Evolutionary conservation across 192 early-diverging fungal genomes (phyloP), one percentile per base, ranked within the genome.

Genomic region (Rhizophagus prolifer): DNA sequence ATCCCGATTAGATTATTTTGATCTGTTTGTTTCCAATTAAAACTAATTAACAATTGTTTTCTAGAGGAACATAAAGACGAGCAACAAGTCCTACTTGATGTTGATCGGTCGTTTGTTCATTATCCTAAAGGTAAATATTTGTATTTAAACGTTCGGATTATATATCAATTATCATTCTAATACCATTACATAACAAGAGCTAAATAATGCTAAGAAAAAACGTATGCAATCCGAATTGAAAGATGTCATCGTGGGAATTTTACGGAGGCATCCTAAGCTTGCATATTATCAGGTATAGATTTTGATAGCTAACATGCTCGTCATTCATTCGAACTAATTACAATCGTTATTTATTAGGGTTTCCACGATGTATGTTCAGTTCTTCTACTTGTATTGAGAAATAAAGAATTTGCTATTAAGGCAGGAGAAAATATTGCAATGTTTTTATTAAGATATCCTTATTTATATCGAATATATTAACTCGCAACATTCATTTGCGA

Each of bases 361-460:
- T 89, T 87, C 28, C 88, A 89, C 66, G 88, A 89, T 76, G 72
- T 89, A 4, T 89, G 88, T 60, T 79, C 85, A 1, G 80, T 79
- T 16, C 75, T 87, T 25, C 75, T 89, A 3, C 44, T 83, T 1
- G 69, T 87, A 7, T 74, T 87, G 60, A 79, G 80, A 19, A 79
- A 82, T 44, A 78, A 85, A 25, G 81, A 85, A 9, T 77, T 58
- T 9, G 85, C 85, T 3, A 79, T 73, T n/a, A 16, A 77, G n/a
- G 74, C 82, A 13, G 80, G 83, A 58, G 84, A 85, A 46, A 75
- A 82, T 3, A 63, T 87, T 50, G 82, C 88, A 2, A 73, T 89
- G 59, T 86, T 87, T 77, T 86, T 84, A 60, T 78, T 87, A 78
- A 84, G 88, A 84, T 83, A 83, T 83, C 82, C 82, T 83, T 83